These are phyloP conservation scores for Triangularia verruculosa DNA, from an alignment of 2,329 filamentous ascomycete species.

Conservation along the genomic window DNA sequence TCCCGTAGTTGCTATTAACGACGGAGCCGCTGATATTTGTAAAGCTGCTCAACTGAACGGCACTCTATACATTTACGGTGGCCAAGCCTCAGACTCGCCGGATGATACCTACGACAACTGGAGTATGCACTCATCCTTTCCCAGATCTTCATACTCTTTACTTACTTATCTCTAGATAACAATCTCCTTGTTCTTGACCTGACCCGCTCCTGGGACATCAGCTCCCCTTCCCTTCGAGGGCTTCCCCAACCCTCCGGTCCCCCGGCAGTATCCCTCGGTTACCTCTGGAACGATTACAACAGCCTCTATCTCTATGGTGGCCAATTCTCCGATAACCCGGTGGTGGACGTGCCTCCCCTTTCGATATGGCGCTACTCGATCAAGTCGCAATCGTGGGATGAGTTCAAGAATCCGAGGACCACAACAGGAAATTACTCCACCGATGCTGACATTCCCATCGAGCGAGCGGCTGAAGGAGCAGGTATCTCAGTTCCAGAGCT, in stretches of 20 bases:
- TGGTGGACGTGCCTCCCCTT: conserved; percentile 53
- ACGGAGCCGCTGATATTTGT: conserved; percentile 15
- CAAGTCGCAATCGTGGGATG: conserved; percentile 55
- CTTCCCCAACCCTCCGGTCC: conserved; percentile 51
- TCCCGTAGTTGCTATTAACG: neutral
- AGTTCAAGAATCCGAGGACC: conserved; percentile 59
- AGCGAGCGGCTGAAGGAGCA: conserved; percentile 71
- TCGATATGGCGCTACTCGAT: conserved; percentile 72
- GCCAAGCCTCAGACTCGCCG: conserved; percentile 56
- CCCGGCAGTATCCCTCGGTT: conserved; percentile 69
- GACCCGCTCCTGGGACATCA: conserved; percentile 67
- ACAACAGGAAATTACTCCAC: conserved; percentile 62
- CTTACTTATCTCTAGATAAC: conserved; percentile 49
- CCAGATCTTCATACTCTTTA: neutral
- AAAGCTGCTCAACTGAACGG: conserved; percentile 66
- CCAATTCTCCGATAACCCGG: conserved; percentile 64
- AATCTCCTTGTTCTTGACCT: conserved; percentile 71
- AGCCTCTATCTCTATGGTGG: conserved; percentile 73
- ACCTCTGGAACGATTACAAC: conserved; percentile 70
- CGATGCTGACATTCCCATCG: conserved; percentile 52
- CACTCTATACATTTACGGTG: conserved; percentile 74
- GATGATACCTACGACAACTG: conserved; percentile 63
- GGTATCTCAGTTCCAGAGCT: conserved; percentile 67
- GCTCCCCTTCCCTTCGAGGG: conserved; percentile 55
- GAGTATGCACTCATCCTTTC: conserved; percentile 49